These are phyloP conservation scores for Cryphonectria parasitica DNA, from an alignment of 2,329 filamentous ascomycete genomes.

Conservation along the genomic window DNA sequence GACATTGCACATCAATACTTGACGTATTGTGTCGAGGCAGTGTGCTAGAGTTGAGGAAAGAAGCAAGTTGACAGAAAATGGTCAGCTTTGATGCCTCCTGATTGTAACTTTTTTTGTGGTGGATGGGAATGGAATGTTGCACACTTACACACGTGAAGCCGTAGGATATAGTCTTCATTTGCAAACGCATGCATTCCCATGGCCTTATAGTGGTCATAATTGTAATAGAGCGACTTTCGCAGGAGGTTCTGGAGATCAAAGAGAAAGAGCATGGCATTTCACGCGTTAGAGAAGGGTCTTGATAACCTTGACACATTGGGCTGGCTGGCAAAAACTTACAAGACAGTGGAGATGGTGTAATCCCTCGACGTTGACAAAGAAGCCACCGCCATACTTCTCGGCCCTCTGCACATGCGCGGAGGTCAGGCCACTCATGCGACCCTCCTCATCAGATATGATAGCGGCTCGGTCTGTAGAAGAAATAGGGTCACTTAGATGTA, in stretches of 20 bases:
- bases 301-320: neutral
- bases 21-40: conserved; percentile 64
- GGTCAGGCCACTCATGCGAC: conserved; percentile 53
- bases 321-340: conserved; percentile 39
- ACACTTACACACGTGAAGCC: conserved; percentile 60
- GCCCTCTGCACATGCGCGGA: conserved; percentile 59
- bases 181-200: conserved; percentile 56
- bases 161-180: conserved; percentile 59
- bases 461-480: conserved; percentile 47
- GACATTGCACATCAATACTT: conserved; percentile 66
- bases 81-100: neutral
- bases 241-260: conserved; percentile 52
- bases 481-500: neutral
- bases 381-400: conserved; percentile 61
- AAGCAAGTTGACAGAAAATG: neutral
- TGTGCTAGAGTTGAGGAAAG: conserved; percentile 47
- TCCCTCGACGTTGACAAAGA: conserved; percentile 60
- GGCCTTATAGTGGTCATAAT: conserved; percentile 60
- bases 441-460: conserved; percentile 54
- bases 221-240: conserved; percentile 61
- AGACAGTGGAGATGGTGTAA: conserved; percentile 63
- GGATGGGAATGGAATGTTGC: conserved; percentile 42
- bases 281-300: neutral
- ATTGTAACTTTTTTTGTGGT: neutral
- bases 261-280: neutral